A percentile compares a stretch with the other conserved stretches of the same genome.
Conservation (phyloP, 2,329 filamentous ascomycete genomes). For the Fusarium sp. region DNA sequence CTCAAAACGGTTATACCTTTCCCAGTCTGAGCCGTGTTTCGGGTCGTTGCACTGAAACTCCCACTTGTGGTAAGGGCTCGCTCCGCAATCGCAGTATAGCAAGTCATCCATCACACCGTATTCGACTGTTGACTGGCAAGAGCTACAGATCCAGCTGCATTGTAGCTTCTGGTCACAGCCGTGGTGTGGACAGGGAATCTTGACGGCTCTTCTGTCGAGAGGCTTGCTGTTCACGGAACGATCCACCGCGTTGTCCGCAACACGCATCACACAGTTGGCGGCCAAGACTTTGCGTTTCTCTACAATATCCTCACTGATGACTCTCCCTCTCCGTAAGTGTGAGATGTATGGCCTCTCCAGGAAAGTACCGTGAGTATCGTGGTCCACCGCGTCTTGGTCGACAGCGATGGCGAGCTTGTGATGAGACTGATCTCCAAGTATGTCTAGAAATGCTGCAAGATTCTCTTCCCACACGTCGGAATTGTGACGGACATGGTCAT, state of each 20-base stretch:
- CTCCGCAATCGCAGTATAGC: neutral
- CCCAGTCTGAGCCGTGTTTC: neutral
- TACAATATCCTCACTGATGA: neutral
- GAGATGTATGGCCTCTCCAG: neutral
- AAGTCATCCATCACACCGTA: neutral
- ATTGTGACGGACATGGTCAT: slow-evolving; percentile 4
- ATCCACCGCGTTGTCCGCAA: neutral
- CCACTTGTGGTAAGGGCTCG: neutral
- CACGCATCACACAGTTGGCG: neutral
- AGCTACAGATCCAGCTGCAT: neutral
- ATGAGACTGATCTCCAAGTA: neutral
- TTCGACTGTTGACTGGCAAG: neutral
- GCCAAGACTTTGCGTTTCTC: neutral
- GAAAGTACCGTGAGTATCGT: neutral
- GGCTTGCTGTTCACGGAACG: neutral
- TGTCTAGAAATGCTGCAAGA: slow-evolving; percentile 1
- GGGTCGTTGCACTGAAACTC: neutral
- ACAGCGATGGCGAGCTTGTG: neutral
- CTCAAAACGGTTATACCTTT: neutral
- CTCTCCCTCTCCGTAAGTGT: neutral
- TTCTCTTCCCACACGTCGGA: slow-evolving; percentile 16
- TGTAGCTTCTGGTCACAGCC: neutral
- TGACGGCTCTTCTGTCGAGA: neutral
- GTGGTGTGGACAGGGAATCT: neutral
- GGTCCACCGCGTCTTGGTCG: neutral